Conservation (phyloP, 345 rosid genomes). For the Pseudoturritis turrita region DNA sequence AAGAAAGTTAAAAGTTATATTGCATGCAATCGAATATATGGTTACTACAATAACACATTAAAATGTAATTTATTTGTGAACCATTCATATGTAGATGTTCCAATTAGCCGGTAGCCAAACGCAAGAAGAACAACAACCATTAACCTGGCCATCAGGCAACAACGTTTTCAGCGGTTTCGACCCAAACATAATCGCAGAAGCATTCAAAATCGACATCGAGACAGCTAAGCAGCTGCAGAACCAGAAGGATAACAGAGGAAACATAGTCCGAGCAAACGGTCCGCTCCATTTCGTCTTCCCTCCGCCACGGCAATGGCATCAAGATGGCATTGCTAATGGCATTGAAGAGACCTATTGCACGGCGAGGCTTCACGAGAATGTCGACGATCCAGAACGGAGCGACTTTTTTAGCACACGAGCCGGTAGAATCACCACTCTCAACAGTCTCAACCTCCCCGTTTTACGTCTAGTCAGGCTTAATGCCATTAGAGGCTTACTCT, state of each 20-base stretch:
- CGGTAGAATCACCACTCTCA: conserved; percentile 53
- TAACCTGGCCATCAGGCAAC: conserved; percentile 36
- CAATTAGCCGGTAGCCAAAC: conserved; percentile 54
- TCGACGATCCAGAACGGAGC: conserved; percentile 44
- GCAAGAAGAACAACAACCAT: conserved; percentile 14
- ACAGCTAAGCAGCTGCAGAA: conserved; percentile 45
- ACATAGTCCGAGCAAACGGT: conserved; percentile 39
- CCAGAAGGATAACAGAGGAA: conserved; percentile 46
- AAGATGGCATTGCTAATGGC: conserved; percentile 36
- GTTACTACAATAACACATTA: not conserved
- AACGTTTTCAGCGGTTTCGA: conserved; percentile 51
- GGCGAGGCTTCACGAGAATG: conserved; percentile 38
- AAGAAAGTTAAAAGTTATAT: not conserved
- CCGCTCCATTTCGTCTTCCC: conserved; percentile 37
- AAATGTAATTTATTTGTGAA: not conserved
- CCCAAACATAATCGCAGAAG: conserved; percentile 33
- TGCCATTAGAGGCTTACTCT: conserved; percentile 47
- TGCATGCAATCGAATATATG: conserved; percentile 14
- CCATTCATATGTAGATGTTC: conserved; percentile 40
- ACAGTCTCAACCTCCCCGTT: conserved; percentile 53
- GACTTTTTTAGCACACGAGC: conserved; percentile 60
- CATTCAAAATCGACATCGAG: conserved; percentile 39
- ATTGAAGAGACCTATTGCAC: conserved; percentile 60
- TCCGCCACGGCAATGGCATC: conserved; percentile 3
- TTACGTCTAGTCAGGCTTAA: conserved; percentile 48